Base-by-base conservation (phyloP, 2,329 filamentous ascomycete genomes). In the Neofusicoccum sp. region DNA sequence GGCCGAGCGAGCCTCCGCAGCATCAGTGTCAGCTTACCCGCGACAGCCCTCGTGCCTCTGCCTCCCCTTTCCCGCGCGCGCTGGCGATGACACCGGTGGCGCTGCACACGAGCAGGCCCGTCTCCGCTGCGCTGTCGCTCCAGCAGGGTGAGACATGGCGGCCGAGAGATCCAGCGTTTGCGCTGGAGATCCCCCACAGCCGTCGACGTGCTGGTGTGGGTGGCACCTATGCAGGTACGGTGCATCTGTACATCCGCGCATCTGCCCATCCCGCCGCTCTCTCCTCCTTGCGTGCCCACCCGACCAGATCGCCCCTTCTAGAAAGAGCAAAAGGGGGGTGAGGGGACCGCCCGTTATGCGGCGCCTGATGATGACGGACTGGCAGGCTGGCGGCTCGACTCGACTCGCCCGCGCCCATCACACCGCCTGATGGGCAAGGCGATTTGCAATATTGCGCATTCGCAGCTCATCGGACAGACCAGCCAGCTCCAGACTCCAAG, bases 141-240 rank as follows among this genome's bases (percentile, higher is more conserved):
- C 14, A 29, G 8, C 39, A 44, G 28, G 39, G 31, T 58, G 54
- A 58, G 54, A 58, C 54, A 58, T 58, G 54, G 54, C 54, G 44
- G 52, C 34, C 6, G 52, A 31, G 29, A 9, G 52, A 44, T 34
- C 52, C 52, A 29, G 29, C 29, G 34, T n/a, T 12, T 36, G 29
- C 29, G n/a, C 39, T 45, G 54, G 54, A 58, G 54, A 58, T 58
- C 54, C 54, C 54, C 54, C 54, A 22, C 54, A 58, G 48, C 48
- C 48, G 33, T 44, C 37, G 22, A 37, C 36, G n/a, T 56, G 52
- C 37, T 56, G 52, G 37, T 56, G 22, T 11, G 16, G 29, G 54
- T 58, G 41, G 4, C 54, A 58, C 54, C 54, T 41, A 34, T 58
- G 29, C 52, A 56, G 52, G 52, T 44, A 56, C 50, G 39, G 16